Base-by-base conservation (phyloP, 2,329 filamentous ascomycete species). In the Sporothrix protearum region DNA sequence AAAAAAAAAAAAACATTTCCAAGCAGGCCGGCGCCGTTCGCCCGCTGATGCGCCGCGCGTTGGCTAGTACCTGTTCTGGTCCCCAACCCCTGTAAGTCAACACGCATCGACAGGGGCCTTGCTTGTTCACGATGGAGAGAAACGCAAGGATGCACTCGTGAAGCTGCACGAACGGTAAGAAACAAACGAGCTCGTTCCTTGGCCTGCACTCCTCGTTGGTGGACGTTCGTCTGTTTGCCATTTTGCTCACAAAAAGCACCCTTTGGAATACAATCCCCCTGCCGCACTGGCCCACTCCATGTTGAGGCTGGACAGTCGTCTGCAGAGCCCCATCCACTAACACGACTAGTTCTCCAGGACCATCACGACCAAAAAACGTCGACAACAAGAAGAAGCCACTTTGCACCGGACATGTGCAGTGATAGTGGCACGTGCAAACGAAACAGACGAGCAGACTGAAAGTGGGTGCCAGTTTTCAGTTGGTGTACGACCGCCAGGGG, bases 131-230 rank as follows among this genome's bases (percentile, higher is more conserved):
- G 16, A 61, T 61, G 55, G 55, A 39, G 16, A 39, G 9, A 61
- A 39, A n/a, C 16, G 14, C 39, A 39, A 61, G 30, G 55, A 61
- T 39, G 30, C 55, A 39, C 55, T 33, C 55, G 8, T 10, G 16
- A 39, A 61, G 19, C 55, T 36, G 30, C 16, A 28, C 22, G 33
- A 14, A 45, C 16, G 1, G 49, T 22, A 25, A 53, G 55, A 19
- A 16, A 28, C 9, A 30, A 45, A 49, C 25, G 19, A 33, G 9
- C 66, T 5, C 33, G 49, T 45, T 57, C 12, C n/a, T 51, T 39
- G 49, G n/a, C 49, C 22, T 45, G 30, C 49, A 28, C n/a, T 28
- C 57, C 33, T 55, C 66, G 49, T 68, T 68, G 49, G 66, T 57
- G 66, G 49, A 68, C 49, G 14, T 5, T 47, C 7, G 39, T 28